phyloP scores from a whole-genome alignment of 2,329 filamentous ascomycete species.

The Aspergillus udagawae region DNA sequence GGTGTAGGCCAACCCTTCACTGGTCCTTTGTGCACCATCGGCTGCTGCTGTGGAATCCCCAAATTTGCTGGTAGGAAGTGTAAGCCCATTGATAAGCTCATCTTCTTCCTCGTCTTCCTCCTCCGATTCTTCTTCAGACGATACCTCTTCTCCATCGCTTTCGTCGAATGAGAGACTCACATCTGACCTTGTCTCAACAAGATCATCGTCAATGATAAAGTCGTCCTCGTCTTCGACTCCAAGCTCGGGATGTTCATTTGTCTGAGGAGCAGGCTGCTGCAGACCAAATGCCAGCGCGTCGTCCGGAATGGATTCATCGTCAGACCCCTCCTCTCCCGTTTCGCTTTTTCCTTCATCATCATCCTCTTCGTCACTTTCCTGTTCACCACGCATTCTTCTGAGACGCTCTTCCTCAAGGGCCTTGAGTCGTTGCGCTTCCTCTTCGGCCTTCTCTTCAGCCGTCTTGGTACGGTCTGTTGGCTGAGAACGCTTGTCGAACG shows the following conservation, averaged over 20 bases:
- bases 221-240: conserved; percentile 92
- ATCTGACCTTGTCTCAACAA: conserved; percentile 75
- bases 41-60: conserved; percentile 25
- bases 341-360: conserved; percentile 37
- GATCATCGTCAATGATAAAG: conserved; percentile 82
- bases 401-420: conserved; percentile 78
- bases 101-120: conserved; percentile 56
- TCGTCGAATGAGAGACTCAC: conserved; percentile 40
- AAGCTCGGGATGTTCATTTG: conserved; percentile 43
- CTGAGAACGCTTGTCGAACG: conserved; percentile 77
- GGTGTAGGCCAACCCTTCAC: conserved; percentile 67
- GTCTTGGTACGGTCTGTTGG: conserved; percentile 88
- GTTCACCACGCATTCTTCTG: conserved; percentile 81
- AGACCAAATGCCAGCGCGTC: conserved; percentile 61
- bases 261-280: conserved; percentile 46
- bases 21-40: conserved; percentile 42
- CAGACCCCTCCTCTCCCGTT: conserved; percentile 36
- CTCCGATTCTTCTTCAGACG: conserved; percentile 53
- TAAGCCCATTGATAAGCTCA: conserved; percentile 68
- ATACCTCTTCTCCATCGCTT: conserved; percentile 54
- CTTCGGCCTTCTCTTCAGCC: conserved; percentile 75
- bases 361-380: conserved; percentile 59
- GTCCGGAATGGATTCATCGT: conserved; percentile 48
- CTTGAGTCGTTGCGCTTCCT: conserved; percentile 71
- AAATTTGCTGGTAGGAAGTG: conserved; percentile 35